A percentile compares a stretch with the other conserved stretches of the same genome.
Evolutionary conservation across 2,329 filamentous ascomycete species (phyloP).

Genomic region (Epichloe coenophiala): DNA sequence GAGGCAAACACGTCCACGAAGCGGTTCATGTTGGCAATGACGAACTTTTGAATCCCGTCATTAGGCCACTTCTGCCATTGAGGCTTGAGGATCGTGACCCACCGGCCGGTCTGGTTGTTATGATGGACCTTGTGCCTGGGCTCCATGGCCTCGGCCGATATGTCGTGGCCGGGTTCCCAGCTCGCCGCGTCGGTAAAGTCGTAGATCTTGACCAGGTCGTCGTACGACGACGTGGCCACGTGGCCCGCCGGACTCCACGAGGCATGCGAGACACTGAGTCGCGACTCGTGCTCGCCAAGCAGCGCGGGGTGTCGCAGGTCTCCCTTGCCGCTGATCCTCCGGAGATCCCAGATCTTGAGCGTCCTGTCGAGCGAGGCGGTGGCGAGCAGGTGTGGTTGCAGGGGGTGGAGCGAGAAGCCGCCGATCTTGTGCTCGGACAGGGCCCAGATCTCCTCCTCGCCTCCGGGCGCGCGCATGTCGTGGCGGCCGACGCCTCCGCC

Average conservation of each 20-base stretch:
- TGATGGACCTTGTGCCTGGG: slow-evolving; percentile 60
- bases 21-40: slow-evolving; percentile 93
- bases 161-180: slow-evolving; percentile 44
- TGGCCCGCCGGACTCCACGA: slow-evolving; percentile 78
- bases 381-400: slow-evolving; percentile 67
- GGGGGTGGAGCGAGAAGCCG: slow-evolving; percentile 74
- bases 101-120: slow-evolving; percentile 91
- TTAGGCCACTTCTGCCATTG: slow-evolving; percentile 78
- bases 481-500: slow-evolving; percentile 69
- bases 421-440: slow-evolving; percentile 91
- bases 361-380: slow-evolving; percentile 85
- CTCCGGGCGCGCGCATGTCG: slow-evolving; percentile 50
- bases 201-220: slow-evolving; percentile 90
- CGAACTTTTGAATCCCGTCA: slow-evolving; percentile 75
- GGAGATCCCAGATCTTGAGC: slow-evolving; percentile 82
- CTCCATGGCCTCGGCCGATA: slow-evolving; percentile 50
- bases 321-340: slow-evolving; percentile 57
- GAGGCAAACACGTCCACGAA: slow-evolving; percentile 85
- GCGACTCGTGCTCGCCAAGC: slow-evolving; percentile 68
- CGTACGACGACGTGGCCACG: slow-evolving; percentile 84
- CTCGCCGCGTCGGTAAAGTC: slow-evolving; percentile 50
- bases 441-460: slow-evolving; percentile 48
- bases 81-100: slow-evolving; percentile 71
- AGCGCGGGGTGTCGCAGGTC: slow-evolving; percentile 50
- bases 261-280: slow-evolving; percentile 81